Percentiles rank a stretch among this genome's conserved stretches.
phyloP scores from a whole-genome alignment of 2,329 filamentous ascomycete genomes.

The Arthrobotrys megalospora region DNA sequence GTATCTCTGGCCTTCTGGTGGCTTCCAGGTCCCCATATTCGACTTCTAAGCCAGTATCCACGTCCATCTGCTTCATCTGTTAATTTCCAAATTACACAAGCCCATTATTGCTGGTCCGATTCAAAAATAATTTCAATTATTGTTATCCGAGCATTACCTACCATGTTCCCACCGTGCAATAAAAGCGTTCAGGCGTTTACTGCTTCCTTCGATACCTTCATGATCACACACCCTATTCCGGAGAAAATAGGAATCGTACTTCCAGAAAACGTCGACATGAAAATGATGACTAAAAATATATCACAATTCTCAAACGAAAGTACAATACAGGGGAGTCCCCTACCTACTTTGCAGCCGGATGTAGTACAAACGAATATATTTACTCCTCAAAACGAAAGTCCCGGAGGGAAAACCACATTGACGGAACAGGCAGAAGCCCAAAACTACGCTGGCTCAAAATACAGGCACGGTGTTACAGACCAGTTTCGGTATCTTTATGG shows the following conservation, averaged over 20 bases:
- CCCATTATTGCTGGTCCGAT: no score
- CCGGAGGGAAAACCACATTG: not conserved
- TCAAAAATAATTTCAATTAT: not conserved
- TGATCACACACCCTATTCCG: not conserved
- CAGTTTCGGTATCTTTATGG: not conserved
- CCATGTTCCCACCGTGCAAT: not conserved
- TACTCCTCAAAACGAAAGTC: not conserved
- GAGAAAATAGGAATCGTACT: not conserved
- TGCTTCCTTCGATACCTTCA: not conserved
- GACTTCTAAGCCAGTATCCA: no score
- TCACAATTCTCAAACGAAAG: not conserved
- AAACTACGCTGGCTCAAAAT: not conserved
- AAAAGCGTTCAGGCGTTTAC: not conserved
- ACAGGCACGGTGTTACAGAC: not conserved
- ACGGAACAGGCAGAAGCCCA: not conserved
- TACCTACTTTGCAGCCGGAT: not conserved
- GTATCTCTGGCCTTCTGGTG: no score
- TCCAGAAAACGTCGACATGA: not conserved
- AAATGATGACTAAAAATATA: not conserved
- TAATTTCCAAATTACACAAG: no score
- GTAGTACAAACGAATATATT: not conserved
- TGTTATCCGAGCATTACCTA: not conserved
- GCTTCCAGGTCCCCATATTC: no score
- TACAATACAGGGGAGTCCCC: not conserved
- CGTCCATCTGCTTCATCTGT: no score